phyloP scores from a whole-genome alignment of 1,284 basidiomycete genomes.

The Ceraceosorus guamensis region DNA sequence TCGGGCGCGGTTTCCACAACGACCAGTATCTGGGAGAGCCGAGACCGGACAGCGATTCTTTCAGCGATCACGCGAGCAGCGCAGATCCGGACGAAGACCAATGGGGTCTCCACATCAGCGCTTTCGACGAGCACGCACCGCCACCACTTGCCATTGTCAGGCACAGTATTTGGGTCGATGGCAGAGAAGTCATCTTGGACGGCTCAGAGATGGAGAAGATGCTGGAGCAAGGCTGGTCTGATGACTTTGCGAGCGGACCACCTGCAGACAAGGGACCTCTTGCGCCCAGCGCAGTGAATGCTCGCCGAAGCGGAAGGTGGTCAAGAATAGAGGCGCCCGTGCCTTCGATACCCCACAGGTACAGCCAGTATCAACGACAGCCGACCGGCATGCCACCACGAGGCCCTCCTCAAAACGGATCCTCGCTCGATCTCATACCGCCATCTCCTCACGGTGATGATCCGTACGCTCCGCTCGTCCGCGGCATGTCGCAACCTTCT shows the following conservation, averaged over 20 bases:
- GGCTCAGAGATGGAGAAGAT: slow-evolving; percentile 39
- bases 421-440: slow-evolving; percentile 8
- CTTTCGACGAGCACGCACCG: slow-evolving; percentile 37
- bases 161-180: slow-evolving; percentile 33
- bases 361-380: slow-evolving; percentile 5
- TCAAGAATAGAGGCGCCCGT: slow-evolving; percentile 19
- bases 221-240: slow-evolving; percentile 35
- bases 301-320: background rate
- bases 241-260: slow-evolving; percentile 20
- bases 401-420: slow-evolving; percentile 19
- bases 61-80: slow-evolving; percentile 18
- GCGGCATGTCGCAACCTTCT: slow-evolving; percentile 19
- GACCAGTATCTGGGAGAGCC: slow-evolving; percentile 37
- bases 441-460: slow-evolving; percentile 24
- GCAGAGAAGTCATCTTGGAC: slow-evolving; percentile 30
- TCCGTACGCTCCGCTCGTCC: slow-evolving; percentile 22
- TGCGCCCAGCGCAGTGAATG: slow-evolving; percentile 7
- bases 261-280: slow-evolving; percentile 16
- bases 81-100: slow-evolving; percentile 70
- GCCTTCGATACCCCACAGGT: slow-evolving; percentile 24
- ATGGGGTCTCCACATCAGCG: slow-evolving; percentile 62
- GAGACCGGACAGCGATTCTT: slow-evolving; percentile 17
- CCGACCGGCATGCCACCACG: background rate
- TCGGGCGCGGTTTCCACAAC: slow-evolving; percentile 62
- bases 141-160: slow-evolving; percentile 36